Evolutionary conservation across 768 basidiomycete species (phyloP).

Genomic region (Solioccasus polychromus): DNA sequence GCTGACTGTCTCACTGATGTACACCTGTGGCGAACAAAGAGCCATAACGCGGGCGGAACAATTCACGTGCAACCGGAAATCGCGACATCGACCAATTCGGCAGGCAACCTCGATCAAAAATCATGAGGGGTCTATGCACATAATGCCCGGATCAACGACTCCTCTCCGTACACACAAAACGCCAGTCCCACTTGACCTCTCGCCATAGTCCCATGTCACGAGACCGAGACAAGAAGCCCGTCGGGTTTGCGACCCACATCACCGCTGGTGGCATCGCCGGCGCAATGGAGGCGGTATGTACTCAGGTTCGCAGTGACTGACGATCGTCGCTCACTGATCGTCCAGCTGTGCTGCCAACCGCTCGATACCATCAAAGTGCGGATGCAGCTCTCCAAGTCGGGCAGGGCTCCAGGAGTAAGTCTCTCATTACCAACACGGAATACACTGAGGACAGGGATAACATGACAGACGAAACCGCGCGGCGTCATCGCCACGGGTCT

Average conservation of each 20-base stretch:
- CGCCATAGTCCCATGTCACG: constrained; percentile 44
- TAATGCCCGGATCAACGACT: not conserved
- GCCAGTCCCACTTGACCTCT: not conserved
- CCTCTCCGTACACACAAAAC: not conserved
- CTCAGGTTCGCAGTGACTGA: not conserved
- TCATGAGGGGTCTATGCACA: too few relatives aligned
- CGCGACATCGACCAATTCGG: too few relatives aligned
- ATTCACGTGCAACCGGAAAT: too few relatives aligned
- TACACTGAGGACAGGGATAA: not conserved
- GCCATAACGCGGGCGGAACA: too few relatives aligned
- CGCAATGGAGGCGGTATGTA: constrained; percentile 82
- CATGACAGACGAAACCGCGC: constrained; percentile 78
- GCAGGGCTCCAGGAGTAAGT: constrained; percentile 79
- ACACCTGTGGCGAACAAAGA: too few relatives aligned
- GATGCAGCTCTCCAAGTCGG: constrained; percentile 95
- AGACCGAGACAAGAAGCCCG: constrained; percentile 65
- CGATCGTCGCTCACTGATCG: constrained; percentile 2
- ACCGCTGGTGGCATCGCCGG: constrained; percentile 94
- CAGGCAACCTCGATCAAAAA: too few relatives aligned
- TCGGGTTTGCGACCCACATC: constrained; percentile 86
- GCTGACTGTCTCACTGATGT: too few relatives aligned
- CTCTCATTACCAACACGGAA: not conserved
- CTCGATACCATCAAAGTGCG: constrained; percentile 99
- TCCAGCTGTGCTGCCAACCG: constrained; percentile 79
- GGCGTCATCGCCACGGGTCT: constrained; percentile 91